A percentile compares a stretch with the other conserved stretches of the same genome.
These are phyloP conservation scores for Mallotus japonicus DNA, from an alignment of 441 rosid genomes.

Conservation along the genomic window DNA sequence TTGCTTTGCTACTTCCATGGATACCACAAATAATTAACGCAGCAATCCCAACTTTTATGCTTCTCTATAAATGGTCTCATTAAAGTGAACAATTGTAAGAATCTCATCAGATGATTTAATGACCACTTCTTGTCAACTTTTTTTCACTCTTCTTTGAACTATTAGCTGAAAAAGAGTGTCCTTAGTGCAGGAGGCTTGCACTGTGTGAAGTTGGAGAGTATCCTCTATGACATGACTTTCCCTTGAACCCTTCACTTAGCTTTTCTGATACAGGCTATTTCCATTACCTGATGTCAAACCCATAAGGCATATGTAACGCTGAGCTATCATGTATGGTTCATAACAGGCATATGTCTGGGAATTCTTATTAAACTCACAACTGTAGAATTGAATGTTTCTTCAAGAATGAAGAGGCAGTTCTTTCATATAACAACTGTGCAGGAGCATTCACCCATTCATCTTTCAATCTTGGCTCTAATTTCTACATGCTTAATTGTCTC, in stretches of 20 bases:
- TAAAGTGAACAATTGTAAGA: neutral
- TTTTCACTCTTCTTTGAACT: no score
- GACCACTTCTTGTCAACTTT: neutral
- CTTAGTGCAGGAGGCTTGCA: neutral
- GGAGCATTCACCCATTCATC: neutral
- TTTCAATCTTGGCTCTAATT: conserved; percentile 2
- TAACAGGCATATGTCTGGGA: neutral
- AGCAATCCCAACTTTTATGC: neutral
- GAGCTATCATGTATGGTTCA: no score
- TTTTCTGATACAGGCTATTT: conserved; percentile 2
- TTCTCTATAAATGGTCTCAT: neutral
- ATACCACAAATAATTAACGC: neutral
- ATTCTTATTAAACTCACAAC: neutral
- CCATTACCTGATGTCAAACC: neutral
- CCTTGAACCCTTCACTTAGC: neutral
- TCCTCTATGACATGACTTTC: neutral
- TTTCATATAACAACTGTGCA: neutral
- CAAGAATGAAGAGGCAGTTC: neutral
- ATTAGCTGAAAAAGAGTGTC: neutral
- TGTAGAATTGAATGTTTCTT: neutral
- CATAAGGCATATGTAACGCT: neutral
- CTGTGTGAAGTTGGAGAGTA: neutral
- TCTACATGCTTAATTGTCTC: neutral
- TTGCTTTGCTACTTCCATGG: neutral
- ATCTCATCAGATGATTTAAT: neutral